Evolutionary conservation across 805 yeast species (phyloP).

Genomic region (Tetrapisispora iriomotensis): DNA sequence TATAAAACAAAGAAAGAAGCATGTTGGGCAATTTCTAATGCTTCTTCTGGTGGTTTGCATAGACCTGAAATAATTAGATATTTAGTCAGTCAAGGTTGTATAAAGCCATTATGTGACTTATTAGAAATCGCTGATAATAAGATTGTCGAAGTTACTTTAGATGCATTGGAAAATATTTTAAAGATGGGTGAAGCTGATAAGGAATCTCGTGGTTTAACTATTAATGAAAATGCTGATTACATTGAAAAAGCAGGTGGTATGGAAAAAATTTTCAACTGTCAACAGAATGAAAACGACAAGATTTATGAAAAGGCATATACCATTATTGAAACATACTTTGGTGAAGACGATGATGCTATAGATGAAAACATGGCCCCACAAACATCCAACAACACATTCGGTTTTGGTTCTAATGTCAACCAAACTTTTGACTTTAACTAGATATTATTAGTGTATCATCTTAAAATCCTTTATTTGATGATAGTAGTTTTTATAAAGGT

Average conservation of each 20-base stretch:
- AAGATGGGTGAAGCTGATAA: constrained; percentile 91
- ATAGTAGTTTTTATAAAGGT: too few relatives aligned
- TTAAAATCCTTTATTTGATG: too few relatives aligned
- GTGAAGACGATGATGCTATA: constrained; percentile 63
- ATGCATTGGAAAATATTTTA: constrained; percentile 86
- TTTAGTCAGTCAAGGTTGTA: constrained; percentile 89
- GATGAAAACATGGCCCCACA: constrained; percentile 74
- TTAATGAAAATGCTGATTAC: constrained; percentile 80
- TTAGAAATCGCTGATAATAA: constrained; percentile 80
- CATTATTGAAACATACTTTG: constrained; percentile 85
- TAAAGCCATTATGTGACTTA: constrained; percentile 92
- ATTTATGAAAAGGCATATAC: constrained; percentile 84
- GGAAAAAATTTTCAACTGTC: constrained; percentile 91
- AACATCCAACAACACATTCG: constrained; percentile 73
- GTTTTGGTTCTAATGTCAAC: constrained; percentile 65
- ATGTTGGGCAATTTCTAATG: constrained; percentile 98
- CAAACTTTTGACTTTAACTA: constrained; percentile 35
- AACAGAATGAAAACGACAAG: constrained; percentile 82
- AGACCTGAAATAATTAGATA: constrained; percentile 91
- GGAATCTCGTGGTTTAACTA: constrained; percentile 56
- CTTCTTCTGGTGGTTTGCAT: constrained; percentile 88
- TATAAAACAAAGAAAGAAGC: constrained; percentile 97
- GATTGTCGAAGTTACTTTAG: constrained; percentile 89
- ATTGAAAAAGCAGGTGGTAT: constrained; percentile 98
- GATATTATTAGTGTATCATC: background rate